Evolutionary conservation across 768 basidiomycete genomes (phyloP).

Genomic region (Gymnopilus dilepis): DNA sequence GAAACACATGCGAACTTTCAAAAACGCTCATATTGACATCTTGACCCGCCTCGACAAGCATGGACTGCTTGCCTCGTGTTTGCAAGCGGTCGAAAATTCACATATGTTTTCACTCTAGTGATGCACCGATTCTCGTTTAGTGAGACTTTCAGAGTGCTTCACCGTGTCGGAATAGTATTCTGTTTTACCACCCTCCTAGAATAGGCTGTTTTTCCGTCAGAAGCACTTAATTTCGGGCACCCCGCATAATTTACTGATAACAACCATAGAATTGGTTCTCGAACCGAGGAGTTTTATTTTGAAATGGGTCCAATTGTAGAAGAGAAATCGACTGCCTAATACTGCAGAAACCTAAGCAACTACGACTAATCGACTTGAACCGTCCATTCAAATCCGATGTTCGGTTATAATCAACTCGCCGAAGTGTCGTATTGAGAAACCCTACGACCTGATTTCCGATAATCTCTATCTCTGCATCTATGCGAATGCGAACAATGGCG

Average conservation of each 20-base stretch:
- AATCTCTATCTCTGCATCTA: background rate
- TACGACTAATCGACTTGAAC: background rate
- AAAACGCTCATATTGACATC: constrained; percentile 5
- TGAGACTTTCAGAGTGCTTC: constrained; percentile 7
- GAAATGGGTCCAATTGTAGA: constrained; percentile 4
- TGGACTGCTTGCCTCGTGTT: constrained; percentile 15
- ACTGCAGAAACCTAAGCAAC: background rate
- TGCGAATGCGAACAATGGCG: background rate
- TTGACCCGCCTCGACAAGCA: constrained; percentile 12
- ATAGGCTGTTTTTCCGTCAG: constrained; percentile 15
- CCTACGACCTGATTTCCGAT: constrained; percentile 4
- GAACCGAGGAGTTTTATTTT: constrained; percentile 8
- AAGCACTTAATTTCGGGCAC: constrained; percentile 27
- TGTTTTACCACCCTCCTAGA: constrained; percentile 9
- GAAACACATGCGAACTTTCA: constrained; percentile 16
- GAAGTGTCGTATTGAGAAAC: constrained; percentile 13
- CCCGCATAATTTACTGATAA: background rate
- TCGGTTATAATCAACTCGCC: constrained; percentile 25
- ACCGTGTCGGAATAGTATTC: background rate
- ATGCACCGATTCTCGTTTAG: constrained; percentile 5
- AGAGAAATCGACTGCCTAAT: background rate
- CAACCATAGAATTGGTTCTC: constrained; percentile 4
- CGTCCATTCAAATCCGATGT: background rate
- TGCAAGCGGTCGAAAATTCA: constrained; percentile 12
- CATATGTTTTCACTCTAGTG: constrained; percentile 9